Evolutionary conservation across 2,329 filamentous ascomycete species (phyloP).

Genomic region (Penicillium olsonii): DNA sequence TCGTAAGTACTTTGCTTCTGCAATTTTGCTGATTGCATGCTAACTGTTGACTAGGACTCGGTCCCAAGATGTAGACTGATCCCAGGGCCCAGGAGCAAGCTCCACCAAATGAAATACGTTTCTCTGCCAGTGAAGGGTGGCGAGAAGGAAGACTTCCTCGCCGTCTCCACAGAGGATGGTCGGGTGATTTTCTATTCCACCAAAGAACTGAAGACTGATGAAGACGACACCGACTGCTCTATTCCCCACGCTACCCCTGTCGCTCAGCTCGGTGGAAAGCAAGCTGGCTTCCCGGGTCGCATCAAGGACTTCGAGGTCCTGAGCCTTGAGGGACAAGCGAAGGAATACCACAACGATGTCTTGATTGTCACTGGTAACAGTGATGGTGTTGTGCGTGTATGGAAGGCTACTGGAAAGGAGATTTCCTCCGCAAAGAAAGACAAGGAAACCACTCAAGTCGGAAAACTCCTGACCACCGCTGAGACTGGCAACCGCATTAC

Average conservation of each 20-base stretch:
- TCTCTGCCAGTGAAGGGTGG: slow-evolving; percentile 47
- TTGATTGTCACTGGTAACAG: slow-evolving; percentile 76
- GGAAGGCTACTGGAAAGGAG: slow-evolving; percentile 56
- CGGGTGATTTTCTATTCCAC: slow-evolving; percentile 82
- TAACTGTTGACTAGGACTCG: slow-evolving; percentile 59
- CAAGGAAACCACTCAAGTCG: slow-evolving; percentile 51
- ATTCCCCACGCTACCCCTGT: slow-evolving; percentile 63
- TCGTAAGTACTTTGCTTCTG: slow-evolving; percentile 48
- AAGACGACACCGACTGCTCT: slow-evolving; percentile 52
- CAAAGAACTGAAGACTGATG: slow-evolving; percentile 41
- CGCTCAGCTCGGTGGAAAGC: slow-evolving; percentile 76
- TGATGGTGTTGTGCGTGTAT: slow-evolving; percentile 81
- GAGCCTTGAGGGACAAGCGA: slow-evolving; percentile 39
- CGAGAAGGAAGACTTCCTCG: slow-evolving; percentile 58
- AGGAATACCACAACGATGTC: slow-evolving; percentile 41
- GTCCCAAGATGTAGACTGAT: slow-evolving; percentile 74
- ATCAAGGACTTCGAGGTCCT: slow-evolving; percentile 87
- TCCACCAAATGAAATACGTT: slow-evolving; percentile 80
- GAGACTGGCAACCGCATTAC: slow-evolving; percentile 88
- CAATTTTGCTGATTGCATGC: slow-evolving; percentile 2
- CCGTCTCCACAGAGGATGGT: slow-evolving; percentile 87
- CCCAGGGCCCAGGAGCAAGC: slow-evolving; percentile 69
- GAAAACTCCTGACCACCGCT: slow-evolving; percentile 71
- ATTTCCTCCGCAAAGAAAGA: slow-evolving; percentile 20
- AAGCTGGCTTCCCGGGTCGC: slow-evolving; percentile 65